These are phyloP conservation scores for Leccinum imitatum DNA, from an alignment of 768 basidiomycete species.

Conservation along the genomic window DNA sequence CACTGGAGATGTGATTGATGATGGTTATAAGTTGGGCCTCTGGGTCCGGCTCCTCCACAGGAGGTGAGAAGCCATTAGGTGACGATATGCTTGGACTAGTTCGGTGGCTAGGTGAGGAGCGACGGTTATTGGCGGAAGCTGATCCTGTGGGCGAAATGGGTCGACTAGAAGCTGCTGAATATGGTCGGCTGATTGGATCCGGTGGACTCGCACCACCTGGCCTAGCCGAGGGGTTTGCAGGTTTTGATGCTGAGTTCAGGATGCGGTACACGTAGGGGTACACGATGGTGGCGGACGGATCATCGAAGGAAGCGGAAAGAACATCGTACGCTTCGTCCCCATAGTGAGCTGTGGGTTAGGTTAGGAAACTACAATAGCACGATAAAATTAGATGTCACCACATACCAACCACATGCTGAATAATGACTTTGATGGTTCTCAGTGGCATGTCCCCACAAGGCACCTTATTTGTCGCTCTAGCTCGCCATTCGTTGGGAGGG, in stretches of 20 bases:
- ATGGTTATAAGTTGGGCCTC: slow-evolving; percentile 81
- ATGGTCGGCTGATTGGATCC: slow-evolving; percentile 44
- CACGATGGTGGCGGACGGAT: slow-evolving; percentile 95
- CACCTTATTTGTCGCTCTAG: slow-evolving; percentile 84
- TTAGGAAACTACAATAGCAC: slow-evolving; percentile 19
- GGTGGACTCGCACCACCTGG: slow-evolving; percentile 25
- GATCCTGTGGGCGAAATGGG: slow-evolving; percentile 73
- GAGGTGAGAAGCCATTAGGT: slow-evolving; percentile 49
- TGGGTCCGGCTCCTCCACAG: slow-evolving; percentile 81
- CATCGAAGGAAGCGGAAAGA: slow-evolving; percentile 87
- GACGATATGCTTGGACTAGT: slow-evolving; percentile 72
- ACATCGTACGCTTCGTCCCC: slow-evolving; percentile 90
- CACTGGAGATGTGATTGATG: slow-evolving; percentile 84
- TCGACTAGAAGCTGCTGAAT: slow-evolving; percentile 63
- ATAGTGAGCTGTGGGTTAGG: slow-evolving; percentile 58
- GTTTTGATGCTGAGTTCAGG: slow-evolving; percentile 63
- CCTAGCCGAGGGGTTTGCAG: slow-evolving; percentile 35
- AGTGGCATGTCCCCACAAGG: slow-evolving; percentile 98
- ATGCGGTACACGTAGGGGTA: slow-evolving; percentile 95
- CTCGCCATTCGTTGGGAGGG: slow-evolving; percentile 95
- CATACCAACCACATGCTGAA: slow-evolving; percentile 95
- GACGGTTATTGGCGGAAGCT: slow-evolving; percentile 50
- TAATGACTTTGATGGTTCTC: slow-evolving; percentile 96
- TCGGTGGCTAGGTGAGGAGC: slow-evolving; percentile 59
- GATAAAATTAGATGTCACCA: slow-evolving; percentile 19